A percentile compares a stretch with the other conserved stretches of the same genome.
Evolutionary conservation across 805 yeast genomes (phyloP).

Genomic region (Spathaspora girioi): DNA sequence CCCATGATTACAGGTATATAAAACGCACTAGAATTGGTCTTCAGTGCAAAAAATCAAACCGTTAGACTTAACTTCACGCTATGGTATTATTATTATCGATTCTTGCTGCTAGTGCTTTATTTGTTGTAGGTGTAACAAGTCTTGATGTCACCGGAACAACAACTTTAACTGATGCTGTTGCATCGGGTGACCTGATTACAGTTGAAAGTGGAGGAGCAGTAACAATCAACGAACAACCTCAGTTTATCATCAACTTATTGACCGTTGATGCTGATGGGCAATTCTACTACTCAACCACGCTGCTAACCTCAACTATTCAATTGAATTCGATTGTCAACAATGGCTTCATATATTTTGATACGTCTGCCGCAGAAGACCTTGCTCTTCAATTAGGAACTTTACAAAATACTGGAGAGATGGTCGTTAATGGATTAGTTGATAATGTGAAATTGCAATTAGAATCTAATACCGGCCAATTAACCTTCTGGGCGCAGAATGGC

Average conservation of each 20-base stretch:
- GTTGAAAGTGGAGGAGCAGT: background rate
- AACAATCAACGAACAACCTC: background rate
- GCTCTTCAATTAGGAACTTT: background rate
- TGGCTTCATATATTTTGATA: background rate
- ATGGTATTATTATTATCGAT: background rate
- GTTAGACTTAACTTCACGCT: no score
- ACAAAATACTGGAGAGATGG: background rate
- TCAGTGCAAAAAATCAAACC: no score
- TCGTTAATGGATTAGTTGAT: background rate
- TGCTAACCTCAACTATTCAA: background rate
- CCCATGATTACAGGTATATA: no score
- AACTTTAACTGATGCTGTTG: background rate
- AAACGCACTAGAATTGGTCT: no score
- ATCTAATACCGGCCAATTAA: background rate
- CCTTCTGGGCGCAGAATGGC: background rate
- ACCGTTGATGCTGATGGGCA: background rate
- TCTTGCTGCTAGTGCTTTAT: background rate
- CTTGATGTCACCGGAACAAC: background rate
- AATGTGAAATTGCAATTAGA: background rate
- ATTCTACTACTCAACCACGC: background rate
- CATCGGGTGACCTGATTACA: background rate
- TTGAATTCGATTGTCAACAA: background rate
- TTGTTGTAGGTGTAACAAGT: background rate
- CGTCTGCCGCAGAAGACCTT: background rate
- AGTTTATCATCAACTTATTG: background rate